phyloP scores from a whole-genome alignment of 2,329 filamentous ascomycete genomes.

The Chaetothyriales sp. region DNA sequence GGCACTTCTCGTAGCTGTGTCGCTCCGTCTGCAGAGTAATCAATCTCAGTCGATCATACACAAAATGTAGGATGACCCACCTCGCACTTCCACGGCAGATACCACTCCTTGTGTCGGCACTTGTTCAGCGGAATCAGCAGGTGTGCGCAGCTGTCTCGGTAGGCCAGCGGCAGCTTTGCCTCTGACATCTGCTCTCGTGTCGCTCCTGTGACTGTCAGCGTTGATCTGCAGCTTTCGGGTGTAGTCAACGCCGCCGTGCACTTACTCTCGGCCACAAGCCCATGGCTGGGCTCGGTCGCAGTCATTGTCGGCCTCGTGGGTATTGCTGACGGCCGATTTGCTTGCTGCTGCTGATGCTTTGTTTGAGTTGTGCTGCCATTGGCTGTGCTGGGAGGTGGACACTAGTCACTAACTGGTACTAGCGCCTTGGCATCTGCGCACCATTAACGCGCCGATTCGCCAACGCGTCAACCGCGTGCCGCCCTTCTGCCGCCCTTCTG shows the following conservation, averaged over 20 bases:
- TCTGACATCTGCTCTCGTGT: slow-evolving; percentile 88
- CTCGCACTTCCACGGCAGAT: slow-evolving; percentile 94
- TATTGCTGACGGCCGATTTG: no score
- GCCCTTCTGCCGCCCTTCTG: not conserved
- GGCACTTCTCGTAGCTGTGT: slow-evolving; percentile 98
- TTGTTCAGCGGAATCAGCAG: slow-evolving; percentile 90
- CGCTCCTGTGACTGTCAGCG: slow-evolving; percentile 39
- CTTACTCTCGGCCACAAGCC: slow-evolving; percentile 29
- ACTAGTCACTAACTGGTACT: not conserved
- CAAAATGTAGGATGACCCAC: slow-evolving; percentile 44
- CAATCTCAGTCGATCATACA: slow-evolving; percentile 1
- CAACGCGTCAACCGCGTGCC: not conserved
- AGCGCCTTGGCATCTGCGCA: not conserved
- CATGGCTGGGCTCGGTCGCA: slow-evolving; percentile 31
- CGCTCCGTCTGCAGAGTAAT: slow-evolving; percentile 57
- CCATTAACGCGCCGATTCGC: not conserved
- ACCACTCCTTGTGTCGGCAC: slow-evolving; percentile 83
- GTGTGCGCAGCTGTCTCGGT: slow-evolving; percentile 90
- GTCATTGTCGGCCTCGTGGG: slow-evolving; percentile 8
- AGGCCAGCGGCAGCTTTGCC: slow-evolving; percentile 71
- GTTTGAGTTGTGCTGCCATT: no score
- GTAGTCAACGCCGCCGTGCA: no score
- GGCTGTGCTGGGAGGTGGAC: not conserved
- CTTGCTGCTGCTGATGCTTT: no score
- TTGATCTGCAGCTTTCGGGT: no score